Conservation (phyloP, 257 asterid genomes). For the Nemophila menziesii region DNA sequence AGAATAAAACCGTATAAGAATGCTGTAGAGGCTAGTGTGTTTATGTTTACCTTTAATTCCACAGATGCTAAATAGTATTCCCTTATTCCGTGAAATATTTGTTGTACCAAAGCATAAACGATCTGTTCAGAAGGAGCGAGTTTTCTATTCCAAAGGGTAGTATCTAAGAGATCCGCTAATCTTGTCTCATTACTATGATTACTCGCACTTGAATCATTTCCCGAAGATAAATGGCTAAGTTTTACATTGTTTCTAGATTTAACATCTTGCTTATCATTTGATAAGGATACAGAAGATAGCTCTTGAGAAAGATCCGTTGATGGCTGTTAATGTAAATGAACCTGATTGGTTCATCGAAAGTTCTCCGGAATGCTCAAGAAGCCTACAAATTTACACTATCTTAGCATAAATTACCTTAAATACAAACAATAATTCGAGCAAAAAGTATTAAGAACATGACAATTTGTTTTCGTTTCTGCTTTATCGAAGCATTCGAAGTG, state of each 20-base stretch:
- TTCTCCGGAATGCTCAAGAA: too few species aligned
- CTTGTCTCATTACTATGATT: conserved; percentile 71
- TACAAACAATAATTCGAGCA: too few species aligned
- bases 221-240: conserved; percentile 57
- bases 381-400: too few species aligned
- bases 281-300: conserved; percentile 32
- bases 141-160: conserved; percentile 91
- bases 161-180: conserved; percentile 88
- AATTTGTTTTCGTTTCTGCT: too few species aligned
- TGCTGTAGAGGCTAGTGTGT: too few species aligned
- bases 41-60: conserved; percentile 84
- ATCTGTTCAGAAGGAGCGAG: conserved; percentile 94
- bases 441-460: too few species aligned
- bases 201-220: conserved; percentile 40
- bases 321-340: too few species aligned
- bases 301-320: conserved; percentile 57
- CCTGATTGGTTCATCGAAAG: too few species aligned
- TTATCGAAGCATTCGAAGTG: too few species aligned
- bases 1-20: too few species aligned
- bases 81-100: conserved; percentile 91
- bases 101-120: conserved; percentile 91
- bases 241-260: conserved; percentile 55
- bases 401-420: too few species aligned
- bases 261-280: conserved; percentile 51
- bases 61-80: conserved; percentile 91